phyloP scores from a whole-genome alignment of 1,139 yeast species.

The Lodderomyces metapsilosis region DNA sequence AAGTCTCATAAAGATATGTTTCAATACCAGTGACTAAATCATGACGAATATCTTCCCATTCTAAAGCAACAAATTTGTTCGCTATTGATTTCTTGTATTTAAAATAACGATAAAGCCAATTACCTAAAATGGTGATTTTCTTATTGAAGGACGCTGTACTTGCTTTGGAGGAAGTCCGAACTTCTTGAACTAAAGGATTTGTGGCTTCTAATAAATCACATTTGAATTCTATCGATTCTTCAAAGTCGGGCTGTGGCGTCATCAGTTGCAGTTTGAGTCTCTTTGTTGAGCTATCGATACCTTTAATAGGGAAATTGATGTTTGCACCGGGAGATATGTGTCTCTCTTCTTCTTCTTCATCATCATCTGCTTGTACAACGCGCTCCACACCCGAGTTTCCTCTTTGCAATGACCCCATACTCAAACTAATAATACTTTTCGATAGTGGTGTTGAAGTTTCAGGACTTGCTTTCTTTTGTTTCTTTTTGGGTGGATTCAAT shows the following conservation, averaged over 20 bases:
- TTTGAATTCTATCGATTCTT: slow-evolving; percentile 22
- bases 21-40: slow-evolving; percentile 42
- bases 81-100: slow-evolving; percentile 39
- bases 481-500: neutral
- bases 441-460: slow-evolving; percentile 11
- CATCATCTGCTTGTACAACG: neutral
- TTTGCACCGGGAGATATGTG: neutral
- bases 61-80: slow-evolving; percentile 41
- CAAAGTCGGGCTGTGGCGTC: slow-evolving; percentile 12
- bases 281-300: slow-evolving; percentile 15
- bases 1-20: slow-evolving; percentile 30
- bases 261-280: slow-evolving; percentile 10
- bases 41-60: slow-evolving; percentile 46
- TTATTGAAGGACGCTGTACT: slow-evolving; percentile 30
- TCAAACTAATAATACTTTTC: slow-evolving; percentile 9
- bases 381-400: neutral
- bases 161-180: slow-evolving; percentile 29
- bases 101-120: slow-evolving; percentile 38
- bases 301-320: slow-evolving; percentile 24
- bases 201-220: slow-evolving; percentile 25
- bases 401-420: neutral
- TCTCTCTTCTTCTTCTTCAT: neutral
- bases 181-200: slow-evolving; percentile 30
- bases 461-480: slow-evolving; percentile 9
- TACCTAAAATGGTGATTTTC: slow-evolving; percentile 27